These are phyloP conservation scores for Linaria vulgaris DNA, from an alignment of 257 asterid genomes.

Conservation along the genomic window DNA sequence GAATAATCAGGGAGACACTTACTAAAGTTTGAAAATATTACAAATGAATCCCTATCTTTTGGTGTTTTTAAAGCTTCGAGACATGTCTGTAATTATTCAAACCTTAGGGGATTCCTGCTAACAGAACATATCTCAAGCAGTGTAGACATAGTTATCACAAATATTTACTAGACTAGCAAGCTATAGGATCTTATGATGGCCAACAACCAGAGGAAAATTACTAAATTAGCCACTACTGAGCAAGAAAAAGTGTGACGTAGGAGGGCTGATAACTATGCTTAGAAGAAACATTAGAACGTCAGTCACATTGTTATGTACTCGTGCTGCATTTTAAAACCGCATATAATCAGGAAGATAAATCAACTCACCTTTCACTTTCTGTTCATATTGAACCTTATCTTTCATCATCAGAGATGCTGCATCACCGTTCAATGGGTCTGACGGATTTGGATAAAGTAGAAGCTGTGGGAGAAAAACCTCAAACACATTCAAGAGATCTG, in stretches of 20 bases:
- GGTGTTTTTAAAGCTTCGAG: too few species aligned
- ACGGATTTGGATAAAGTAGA: constrained; percentile 83
- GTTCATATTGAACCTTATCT: constrained; percentile 72
- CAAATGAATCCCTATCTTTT: too few species aligned
- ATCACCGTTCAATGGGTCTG: constrained; percentile 88
- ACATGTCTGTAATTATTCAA: too few species aligned
- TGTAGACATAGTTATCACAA: too few species aligned
- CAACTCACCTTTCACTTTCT: constrained; percentile 71
- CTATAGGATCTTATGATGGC: not conserved
- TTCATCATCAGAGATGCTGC: constrained; percentile 96
- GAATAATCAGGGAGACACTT: too few species aligned
- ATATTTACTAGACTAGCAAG: too few species aligned
- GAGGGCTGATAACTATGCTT: too few species aligned
- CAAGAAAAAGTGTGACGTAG: too few species aligned
- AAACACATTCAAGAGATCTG: constrained; percentile 87
- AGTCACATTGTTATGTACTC: not conserved
- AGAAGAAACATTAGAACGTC: not conserved
- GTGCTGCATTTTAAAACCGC: not conserved
- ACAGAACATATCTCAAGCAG: too few species aligned
- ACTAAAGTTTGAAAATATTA: too few species aligned
- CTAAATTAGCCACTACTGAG: not conserved
- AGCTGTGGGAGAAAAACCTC: constrained; percentile 98
- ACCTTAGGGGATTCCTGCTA: too few species aligned
- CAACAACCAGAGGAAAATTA: not conserved
- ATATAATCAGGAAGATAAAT: not conserved